Evolutionary conservation across 2,329 filamentous ascomycete genomes (phyloP).

Genomic region (Gnomoniopsis smithogilvyi): DNA sequence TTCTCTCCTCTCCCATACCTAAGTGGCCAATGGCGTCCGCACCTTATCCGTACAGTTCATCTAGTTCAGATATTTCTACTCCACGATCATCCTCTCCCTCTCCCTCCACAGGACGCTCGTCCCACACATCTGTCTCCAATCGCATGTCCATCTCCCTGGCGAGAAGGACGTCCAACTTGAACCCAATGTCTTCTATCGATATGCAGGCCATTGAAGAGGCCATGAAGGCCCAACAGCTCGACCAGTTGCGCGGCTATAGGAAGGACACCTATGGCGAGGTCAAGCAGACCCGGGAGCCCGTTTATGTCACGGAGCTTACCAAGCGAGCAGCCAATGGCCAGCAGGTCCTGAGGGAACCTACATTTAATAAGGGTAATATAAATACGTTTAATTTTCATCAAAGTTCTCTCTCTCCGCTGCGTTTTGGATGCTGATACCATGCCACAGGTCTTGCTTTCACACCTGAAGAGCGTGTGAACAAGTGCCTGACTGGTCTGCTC

Average conservation of each 20-base stretch:
- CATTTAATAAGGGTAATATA: slow-evolving; percentile 61
- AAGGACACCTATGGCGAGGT: slow-evolving; percentile 55
- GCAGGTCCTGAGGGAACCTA: slow-evolving; percentile 58
- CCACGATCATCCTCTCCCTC: slow-evolving; percentile 53
- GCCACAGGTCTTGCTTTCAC: slow-evolving; percentile 58
- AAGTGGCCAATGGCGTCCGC: slow-evolving; percentile 39
- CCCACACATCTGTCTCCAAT: slow-evolving; percentile 50
- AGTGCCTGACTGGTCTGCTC: slow-evolving; percentile 64
- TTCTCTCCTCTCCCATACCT: slow-evolving; percentile 22
- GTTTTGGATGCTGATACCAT: not conserved
- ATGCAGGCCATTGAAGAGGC: slow-evolving; percentile 54
- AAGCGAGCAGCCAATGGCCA: slow-evolving; percentile 54
- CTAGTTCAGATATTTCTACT: slow-evolving; percentile 48
- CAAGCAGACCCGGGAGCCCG: slow-evolving; percentile 49
- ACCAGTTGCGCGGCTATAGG: slow-evolving; percentile 58
- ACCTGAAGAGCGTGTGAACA: slow-evolving; percentile 59
- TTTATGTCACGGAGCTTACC: slow-evolving; percentile 41
- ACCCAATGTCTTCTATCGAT: slow-evolving; percentile 56
- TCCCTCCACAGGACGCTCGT: slow-evolving; percentile 45
- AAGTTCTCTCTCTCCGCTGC: too few species aligned
- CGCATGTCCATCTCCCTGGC: slow-evolving; percentile 44
- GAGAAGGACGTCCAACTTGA: slow-evolving; percentile 49
- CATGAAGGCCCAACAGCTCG: slow-evolving; percentile 59
- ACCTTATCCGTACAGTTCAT: slow-evolving; percentile 44
- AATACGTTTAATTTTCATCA: not conserved